phyloP scores from a whole-genome alignment of 305 asterid genomes.

The Monarda citriodora region DNA sequence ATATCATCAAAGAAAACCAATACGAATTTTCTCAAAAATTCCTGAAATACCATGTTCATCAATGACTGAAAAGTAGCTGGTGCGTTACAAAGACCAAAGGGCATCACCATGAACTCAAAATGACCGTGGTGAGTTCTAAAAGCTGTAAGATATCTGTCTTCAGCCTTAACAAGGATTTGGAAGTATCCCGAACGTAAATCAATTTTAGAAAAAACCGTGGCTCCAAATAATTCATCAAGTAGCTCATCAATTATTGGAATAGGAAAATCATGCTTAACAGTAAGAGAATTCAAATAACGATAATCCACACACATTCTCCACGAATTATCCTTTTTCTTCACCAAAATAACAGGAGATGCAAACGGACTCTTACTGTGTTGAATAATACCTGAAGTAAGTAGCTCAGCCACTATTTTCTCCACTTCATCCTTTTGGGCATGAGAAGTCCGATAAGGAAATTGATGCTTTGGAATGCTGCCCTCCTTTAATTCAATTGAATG shows the following conservation, averaged over 20 bases:
- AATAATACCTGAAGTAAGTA: background rate
- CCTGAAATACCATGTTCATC: background rate
- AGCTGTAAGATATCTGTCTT: background rate
- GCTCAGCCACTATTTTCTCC: background rate
- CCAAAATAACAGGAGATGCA: too few species aligned
- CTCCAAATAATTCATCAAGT: too few species aligned
- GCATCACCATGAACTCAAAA: background rate
- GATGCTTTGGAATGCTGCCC: background rate
- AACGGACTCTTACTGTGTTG: background rate
- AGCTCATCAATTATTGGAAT: too few species aligned
- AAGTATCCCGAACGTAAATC: too few species aligned
- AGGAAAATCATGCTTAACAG: too few species aligned
- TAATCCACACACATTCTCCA: background rate
- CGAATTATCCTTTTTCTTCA: too few species aligned
- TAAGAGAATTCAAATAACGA: too few species aligned
- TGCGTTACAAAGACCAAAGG: too few species aligned
- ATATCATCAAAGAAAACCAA: background rate
- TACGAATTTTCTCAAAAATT: background rate
- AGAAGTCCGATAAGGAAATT: background rate
- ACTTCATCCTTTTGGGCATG: background rate
- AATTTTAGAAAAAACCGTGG: too few species aligned
- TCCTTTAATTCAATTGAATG: background rate
- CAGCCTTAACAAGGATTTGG: background rate
- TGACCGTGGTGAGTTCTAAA: background rate
- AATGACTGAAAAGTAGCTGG: too few species aligned